Evolutionary conservation across 75 land plant genomes (phyloP).

Genomic region (Picea sitchensis): DNA sequence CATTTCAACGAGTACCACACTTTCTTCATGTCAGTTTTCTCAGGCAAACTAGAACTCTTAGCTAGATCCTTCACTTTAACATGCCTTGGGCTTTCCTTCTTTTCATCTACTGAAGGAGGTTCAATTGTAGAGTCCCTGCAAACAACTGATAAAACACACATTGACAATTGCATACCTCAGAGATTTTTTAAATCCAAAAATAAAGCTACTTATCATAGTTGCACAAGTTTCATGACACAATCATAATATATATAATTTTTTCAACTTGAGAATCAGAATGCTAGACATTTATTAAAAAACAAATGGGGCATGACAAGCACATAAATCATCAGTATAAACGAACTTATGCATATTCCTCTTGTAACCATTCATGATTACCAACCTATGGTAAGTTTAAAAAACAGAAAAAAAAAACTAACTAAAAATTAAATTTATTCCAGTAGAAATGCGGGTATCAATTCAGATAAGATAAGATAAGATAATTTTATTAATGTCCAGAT

Average conservation of each 20-base stretch:
- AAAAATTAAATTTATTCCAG: too few species aligned
- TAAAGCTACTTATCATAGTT: too few species aligned
- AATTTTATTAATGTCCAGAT: too few species aligned
- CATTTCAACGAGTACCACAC: not conserved
- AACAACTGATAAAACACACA: conserved; percentile 3
- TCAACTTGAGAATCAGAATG: not conserved
- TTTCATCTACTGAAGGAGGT: not conserved
- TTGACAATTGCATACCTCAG: not conserved
- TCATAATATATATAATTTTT: not conserved
- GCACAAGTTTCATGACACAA: not conserved
- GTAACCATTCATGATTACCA: too few species aligned
- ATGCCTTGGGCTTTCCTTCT: not conserved
- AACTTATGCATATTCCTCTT: not conserved
- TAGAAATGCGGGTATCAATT: too few species aligned
- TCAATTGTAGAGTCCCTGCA: not conserved
- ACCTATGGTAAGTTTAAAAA: too few species aligned
- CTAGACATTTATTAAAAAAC: not conserved
- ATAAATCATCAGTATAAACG: not conserved
- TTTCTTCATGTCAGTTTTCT: not conserved
- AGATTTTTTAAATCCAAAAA: too few species aligned
- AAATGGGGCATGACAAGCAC: not conserved
- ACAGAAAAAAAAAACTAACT: too few species aligned
- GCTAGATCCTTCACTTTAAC: not conserved
- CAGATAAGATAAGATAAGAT: too few species aligned
- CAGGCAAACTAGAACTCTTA: not conserved